Base-by-base conservation (phyloP, 139 green algal species). In the Deuterostichococcus epilithicus region DNA sequence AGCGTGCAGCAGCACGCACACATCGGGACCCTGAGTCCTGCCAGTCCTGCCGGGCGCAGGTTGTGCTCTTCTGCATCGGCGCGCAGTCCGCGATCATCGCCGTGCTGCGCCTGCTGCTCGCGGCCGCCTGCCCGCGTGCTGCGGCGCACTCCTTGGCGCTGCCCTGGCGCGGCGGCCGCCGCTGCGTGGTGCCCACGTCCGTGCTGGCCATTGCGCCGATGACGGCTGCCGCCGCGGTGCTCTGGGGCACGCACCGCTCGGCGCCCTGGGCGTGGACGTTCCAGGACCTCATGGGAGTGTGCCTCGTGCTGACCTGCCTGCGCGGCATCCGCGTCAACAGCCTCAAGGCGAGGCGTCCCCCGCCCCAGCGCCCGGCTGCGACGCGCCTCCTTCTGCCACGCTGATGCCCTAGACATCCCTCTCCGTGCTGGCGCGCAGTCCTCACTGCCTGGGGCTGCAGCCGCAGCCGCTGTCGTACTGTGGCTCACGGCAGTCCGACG, bases 281-380 rank as follows among this genome's bases (percentile, higher is more conserved):
- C 37, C 90, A 95, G 80, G 89, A 97, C 72, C 0, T 81, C 22
- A 76, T 94, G 75, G 91, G 87, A 18, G 76, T 95, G 2, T 81
- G 67, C 18, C 70, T 97, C 44, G 90, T 95, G 74, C 67, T 94
- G 37, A 66, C 92, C 33, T 75, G 96, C 5, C 81, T 97, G 45
- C 78, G 86, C 22, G 83, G 87, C 20, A 78, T 95, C n/a, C 74
- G 80, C 1, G 73, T 97, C 22, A 83, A 84, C n/a, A 87, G 79
- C 71, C 67, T 91, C 42, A 87, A 86, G 82, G 81, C 84, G 26
- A 37, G 80, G n/a, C n/a, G n/a, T n/a, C 38, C 23, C 58, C 26
- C 15, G 22, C 36, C 65, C 23, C 28, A 22, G 37, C 22, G 20
- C 26, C 34, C 15, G 15, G 15, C 18, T 33, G 25, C 23, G 26